Percentiles rank a stretch among this genome's conserved stretches.
Evolutionary conservation across 1,284 basidiomycete species (phyloP).

Genomic region (Marasmius fiardii): DNA sequence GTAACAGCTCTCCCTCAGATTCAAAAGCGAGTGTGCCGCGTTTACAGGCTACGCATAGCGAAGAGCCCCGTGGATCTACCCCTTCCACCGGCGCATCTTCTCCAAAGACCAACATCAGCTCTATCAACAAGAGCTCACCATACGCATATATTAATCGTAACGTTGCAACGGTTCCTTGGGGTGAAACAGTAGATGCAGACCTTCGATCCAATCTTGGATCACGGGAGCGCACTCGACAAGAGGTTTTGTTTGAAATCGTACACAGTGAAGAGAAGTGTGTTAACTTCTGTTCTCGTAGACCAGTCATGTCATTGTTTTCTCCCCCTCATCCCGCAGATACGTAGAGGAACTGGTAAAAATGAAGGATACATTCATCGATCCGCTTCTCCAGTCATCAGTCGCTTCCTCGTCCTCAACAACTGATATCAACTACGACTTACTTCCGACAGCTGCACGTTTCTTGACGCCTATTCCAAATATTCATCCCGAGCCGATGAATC

Average conservation of each 20-base stretch:
- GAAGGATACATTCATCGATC: conserved; percentile 90
- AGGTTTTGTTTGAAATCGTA: conserved; percentile 98
- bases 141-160: conserved; percentile 77
- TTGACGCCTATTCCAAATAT: conserved; percentile 74
- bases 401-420: conserved; percentile 54
- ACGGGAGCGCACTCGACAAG: conserved; percentile 92
- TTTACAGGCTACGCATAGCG: conserved; percentile 68
- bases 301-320: conserved; percentile 16
- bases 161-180: conserved; percentile 86
- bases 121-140: conserved; percentile 41
- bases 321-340: conserved; percentile 83
- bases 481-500: conserved; percentile 67
- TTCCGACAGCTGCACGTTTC: conserved; percentile 89
- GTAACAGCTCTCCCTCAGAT: conserved; percentile 31
- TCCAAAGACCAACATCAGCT: conserved; percentile 41
- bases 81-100: conserved; percentile 49
- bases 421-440: conserved; percentile 66
- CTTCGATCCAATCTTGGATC: conserved; percentile 91
- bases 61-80: conserved; percentile 65
- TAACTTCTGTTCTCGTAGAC: conserved; percentile 3
- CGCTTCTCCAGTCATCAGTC: conserved; percentile 72
- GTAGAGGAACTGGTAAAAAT: conserved; percentile 87
- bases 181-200: conserved; percentile 92
- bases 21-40: conserved; percentile 68
- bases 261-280: conserved; percentile 91